These are phyloP conservation scores for Globisporangium abappressorium DNA, from an alignment of 352 stramenopile genomes.

Conservation along the genomic window DNA sequence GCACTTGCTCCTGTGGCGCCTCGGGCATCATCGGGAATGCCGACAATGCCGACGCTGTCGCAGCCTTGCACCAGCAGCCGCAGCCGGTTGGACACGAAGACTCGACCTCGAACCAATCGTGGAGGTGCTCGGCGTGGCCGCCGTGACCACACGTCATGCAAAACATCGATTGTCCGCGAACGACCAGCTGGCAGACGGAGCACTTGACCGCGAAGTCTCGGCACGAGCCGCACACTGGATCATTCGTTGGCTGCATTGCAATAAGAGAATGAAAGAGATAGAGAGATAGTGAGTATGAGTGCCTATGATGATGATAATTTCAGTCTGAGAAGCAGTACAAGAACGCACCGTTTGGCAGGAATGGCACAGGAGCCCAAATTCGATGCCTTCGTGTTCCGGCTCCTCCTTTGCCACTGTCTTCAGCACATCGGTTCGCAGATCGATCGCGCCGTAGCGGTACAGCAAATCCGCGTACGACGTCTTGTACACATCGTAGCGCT, in stretches of 20 bases:
- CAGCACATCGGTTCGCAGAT: conserved; percentile 66
- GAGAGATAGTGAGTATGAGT: not conserved
- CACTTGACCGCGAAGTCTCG: conserved; percentile 78
- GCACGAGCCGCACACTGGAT: conserved; percentile 59
- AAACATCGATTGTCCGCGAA: conserved; percentile 84
- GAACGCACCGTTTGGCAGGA: conserved; percentile 57
- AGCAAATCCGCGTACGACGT: conserved; percentile 75
- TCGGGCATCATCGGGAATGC: conserved; percentile 26
- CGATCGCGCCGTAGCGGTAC: conserved; percentile 78
- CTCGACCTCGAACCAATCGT: conserved; percentile 75
- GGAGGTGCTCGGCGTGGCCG: conserved; percentile 67
- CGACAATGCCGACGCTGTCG: conserved; percentile 41
- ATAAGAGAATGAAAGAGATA: conserved; percentile 2
- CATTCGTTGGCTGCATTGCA: conserved; percentile 39
- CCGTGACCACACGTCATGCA: conserved; percentile 85
- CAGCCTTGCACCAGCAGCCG: conserved; percentile 83
- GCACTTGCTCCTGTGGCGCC: conserved; percentile 26
- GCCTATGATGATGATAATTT: not conserved
- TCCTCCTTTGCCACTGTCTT: conserved; percentile 42
- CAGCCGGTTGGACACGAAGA: conserved; percentile 77
- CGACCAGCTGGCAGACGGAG: conserved; percentile 78
- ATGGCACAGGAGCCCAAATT: conserved; percentile 61
- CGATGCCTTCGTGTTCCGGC: conserved; percentile 47
- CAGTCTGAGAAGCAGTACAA: not conserved
- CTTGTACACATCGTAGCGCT: conserved; percentile 82